Conservation (phyloP, 305 asterid genomes). For the Solanum hybrid region DNA sequence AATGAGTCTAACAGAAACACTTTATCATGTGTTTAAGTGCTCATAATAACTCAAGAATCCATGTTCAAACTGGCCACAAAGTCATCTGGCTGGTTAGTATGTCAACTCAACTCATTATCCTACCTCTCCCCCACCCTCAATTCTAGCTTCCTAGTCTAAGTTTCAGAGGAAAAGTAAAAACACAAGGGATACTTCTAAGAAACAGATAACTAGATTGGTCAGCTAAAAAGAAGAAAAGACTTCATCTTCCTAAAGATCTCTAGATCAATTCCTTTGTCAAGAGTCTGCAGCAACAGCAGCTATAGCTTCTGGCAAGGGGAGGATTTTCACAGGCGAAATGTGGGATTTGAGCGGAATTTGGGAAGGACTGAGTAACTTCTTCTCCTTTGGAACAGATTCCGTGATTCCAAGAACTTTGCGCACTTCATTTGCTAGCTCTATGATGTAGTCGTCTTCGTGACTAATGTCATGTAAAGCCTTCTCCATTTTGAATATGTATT, state of each 20-base stretch:
- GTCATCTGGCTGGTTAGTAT: background rate
- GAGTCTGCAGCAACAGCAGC: slow-evolving; percentile 55
- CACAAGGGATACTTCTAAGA: background rate
- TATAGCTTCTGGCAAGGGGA: slow-evolving; percentile 50
- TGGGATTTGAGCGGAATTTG: slow-evolving; percentile 29
- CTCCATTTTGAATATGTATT: too few species aligned
- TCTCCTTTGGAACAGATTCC: slow-evolving; percentile 30
- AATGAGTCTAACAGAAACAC: background rate
- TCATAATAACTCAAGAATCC: background rate
- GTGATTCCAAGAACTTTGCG: slow-evolving; percentile 49
- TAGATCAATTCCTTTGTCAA: slow-evolving; percentile 2
- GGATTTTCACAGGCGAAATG: slow-evolving; percentile 33
- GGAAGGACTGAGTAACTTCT: slow-evolving; percentile 24
- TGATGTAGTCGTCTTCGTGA: slow-evolving; percentile 70
- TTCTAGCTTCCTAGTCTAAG: background rate
- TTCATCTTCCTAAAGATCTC: background rate
- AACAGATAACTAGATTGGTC: background rate
- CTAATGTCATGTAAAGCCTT: slow-evolving; percentile 64
- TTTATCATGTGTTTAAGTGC: background rate
- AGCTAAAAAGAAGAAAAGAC: background rate
- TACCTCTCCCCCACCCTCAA: background rate
- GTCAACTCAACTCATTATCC: background rate
- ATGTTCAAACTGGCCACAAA: background rate
- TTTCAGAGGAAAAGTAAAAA: background rate
- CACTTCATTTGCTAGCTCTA: slow-evolving; percentile 83